These are phyloP conservation scores for Spinellus fusiger DNA, from an alignment of 192 early-diverging fungal species.

Conservation along the genomic window DNA sequence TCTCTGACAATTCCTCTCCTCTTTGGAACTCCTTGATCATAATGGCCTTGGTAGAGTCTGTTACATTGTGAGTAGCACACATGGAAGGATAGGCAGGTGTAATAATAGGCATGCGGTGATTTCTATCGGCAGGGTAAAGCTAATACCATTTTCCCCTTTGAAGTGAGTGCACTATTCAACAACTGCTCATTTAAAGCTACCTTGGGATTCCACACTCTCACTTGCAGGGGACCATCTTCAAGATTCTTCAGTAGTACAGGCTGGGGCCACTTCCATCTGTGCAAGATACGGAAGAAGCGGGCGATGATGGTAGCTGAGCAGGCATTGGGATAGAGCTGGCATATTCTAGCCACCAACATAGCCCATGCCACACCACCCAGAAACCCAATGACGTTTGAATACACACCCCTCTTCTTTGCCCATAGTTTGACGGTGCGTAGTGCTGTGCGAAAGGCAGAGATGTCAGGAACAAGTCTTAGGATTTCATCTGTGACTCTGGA, in stretches of 20 bases:
- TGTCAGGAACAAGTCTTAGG: conserved; percentile 86
- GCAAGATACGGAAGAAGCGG: conserved; percentile 84
- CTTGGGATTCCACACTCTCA: conserved; percentile 94
- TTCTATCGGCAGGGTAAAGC: conserved; percentile 71
- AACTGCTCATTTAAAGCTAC: conserved; percentile 4
- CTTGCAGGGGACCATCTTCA: conserved; percentile 79
- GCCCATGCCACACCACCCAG: conserved; percentile 99
- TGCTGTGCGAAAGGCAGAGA: conserved; percentile 83
- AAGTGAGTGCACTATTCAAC: neutral
- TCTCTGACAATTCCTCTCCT: conserved; percentile 68
- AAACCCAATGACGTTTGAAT: conserved; percentile 96
- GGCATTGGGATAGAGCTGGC: conserved; percentile 95
- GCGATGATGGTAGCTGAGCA: conserved; percentile 80
- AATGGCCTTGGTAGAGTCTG: conserved; percentile 73
- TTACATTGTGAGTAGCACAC: conserved; percentile 98
- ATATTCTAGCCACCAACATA: conserved; percentile 91
- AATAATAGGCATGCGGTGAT: conserved; percentile 95
- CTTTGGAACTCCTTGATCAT: conserved; percentile 83
- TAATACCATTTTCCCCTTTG: neutral
- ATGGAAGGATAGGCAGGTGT: conserved; percentile 98
- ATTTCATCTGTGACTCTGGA: conserved; percentile 98
- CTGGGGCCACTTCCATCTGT: conserved; percentile 90
- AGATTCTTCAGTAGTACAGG: conserved; percentile 86
- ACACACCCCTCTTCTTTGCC: conserved; percentile 90
- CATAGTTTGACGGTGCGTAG: conserved; percentile 93